phyloP scores from a whole-genome alignment of 139 green algal species.

The Nannochloris sp. region DNA sequence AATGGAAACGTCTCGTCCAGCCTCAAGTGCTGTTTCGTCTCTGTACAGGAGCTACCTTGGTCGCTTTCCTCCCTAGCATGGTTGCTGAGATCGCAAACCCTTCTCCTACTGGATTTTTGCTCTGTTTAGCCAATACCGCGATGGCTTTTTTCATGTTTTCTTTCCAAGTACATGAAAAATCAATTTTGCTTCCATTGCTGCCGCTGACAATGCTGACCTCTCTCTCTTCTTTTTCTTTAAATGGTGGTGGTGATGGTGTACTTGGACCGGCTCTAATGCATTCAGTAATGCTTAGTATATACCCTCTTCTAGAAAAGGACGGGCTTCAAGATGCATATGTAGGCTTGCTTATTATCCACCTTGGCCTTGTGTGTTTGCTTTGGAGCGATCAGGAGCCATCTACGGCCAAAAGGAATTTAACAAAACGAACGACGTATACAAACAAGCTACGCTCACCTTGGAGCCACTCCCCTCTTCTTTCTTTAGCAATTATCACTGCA shows the following conservation, averaged over 20 bases:
- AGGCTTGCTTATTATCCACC: background rate
- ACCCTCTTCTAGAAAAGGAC: slow-evolving; percentile 81
- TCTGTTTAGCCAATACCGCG: slow-evolving; percentile 70
- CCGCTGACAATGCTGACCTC: slow-evolving; percentile 62
- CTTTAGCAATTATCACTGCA: background rate
- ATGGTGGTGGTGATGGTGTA: slow-evolving; percentile 36
- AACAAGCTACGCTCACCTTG: too few species aligned
- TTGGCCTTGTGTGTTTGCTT: background rate
- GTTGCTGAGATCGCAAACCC: slow-evolving; percentile 57
- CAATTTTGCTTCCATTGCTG: slow-evolving; percentile 85
- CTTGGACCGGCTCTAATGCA: too few species aligned
- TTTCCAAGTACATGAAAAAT: slow-evolving; percentile 99
- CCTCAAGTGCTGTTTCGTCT: slow-evolving; percentile 33
- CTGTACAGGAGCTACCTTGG: slow-evolving; percentile 56
- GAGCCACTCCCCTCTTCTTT: background rate
- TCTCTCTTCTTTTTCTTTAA: too few species aligned
- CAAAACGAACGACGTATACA: background rate
- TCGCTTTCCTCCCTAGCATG: slow-evolving; percentile 48
- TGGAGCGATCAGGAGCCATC: background rate
- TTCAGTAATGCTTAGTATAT: slow-evolving; percentile 87
- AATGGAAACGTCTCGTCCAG: slow-evolving; percentile 70
- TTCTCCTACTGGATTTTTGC: slow-evolving; percentile 54
- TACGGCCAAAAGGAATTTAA: background rate
- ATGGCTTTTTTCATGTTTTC: slow-evolving; percentile 95
- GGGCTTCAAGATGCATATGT: slow-evolving; percentile 54